Evolutionary conservation across 148 eudicot genomes (phyloP).

Genomic region (Hydrangea macrophylla): DNA sequence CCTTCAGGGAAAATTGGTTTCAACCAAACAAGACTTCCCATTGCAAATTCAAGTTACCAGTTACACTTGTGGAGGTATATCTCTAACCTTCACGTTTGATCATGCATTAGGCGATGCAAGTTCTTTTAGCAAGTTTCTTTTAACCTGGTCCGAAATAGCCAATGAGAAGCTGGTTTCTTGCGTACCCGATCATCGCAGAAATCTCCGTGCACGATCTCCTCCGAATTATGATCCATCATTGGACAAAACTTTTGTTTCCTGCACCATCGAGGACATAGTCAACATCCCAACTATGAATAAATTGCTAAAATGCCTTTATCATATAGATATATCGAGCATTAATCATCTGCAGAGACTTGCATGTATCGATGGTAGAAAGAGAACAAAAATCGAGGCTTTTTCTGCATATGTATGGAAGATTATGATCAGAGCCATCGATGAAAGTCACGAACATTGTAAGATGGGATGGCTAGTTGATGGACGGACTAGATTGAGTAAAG

Average conservation of each 20-base stretch:
- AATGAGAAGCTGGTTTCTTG: constrained; percentile 16
- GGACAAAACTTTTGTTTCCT: constrained; percentile 29
- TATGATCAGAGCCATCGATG: constrained; percentile 16
- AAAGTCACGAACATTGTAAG: constrained; percentile 19
- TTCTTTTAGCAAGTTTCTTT: constrained; percentile 32
- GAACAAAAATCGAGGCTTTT: constrained; percentile 38
- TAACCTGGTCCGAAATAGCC: constrained; percentile 32
- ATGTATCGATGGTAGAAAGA: constrained; percentile 16
- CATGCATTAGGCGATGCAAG: constrained; percentile 38
- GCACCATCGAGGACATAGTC: constrained; percentile 30
- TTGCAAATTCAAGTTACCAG: constrained; percentile 26
- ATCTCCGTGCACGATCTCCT: constrained; percentile 24
- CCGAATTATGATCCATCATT: constrained; percentile 25
- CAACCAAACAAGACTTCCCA: constrained; percentile 9
- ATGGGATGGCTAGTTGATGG: constrained; percentile 39
- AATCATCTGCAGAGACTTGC: constrained; percentile 25
- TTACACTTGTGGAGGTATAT: constrained; percentile 27
- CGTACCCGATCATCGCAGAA: constrained; percentile 24
- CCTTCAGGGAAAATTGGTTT: constrained; percentile 30
- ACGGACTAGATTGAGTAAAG: constrained; percentile 19
- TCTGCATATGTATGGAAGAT: constrained; percentile 37
- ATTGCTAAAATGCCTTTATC: constrained; percentile 30
- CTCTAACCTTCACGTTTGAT: constrained; percentile 32
- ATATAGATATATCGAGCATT: constrained; percentile 27
- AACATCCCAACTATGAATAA: constrained; percentile 19